Evolutionary conservation across 108 stramenopile species (phyloP).

Genomic region (Cylindrotheca fusiformis): DNA sequence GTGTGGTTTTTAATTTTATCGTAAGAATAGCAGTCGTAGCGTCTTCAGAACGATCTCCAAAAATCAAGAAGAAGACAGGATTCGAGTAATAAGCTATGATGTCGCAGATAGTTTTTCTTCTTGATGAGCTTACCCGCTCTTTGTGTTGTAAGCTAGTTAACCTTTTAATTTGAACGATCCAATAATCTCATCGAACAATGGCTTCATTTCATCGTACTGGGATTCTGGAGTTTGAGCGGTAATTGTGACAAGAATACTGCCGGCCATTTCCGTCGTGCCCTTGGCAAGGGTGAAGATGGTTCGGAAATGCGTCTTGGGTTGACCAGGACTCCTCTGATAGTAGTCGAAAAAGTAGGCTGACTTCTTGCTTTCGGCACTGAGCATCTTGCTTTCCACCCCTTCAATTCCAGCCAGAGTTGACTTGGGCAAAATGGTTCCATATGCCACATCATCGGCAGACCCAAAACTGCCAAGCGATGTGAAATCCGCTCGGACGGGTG

Average conservation of each 20-base stretch:
- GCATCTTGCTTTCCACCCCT: slow-evolving; percentile 49
- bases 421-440: slow-evolving; percentile 82
- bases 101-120: no score
- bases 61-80: no score
- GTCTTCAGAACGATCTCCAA: no score
- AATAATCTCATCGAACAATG: slow-evolving; percentile 62
- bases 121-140: neutral
- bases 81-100: no score
- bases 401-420: slow-evolving; percentile 50
- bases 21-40: no score
- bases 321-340: slow-evolving; percentile 21
- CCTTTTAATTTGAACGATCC: slow-evolving; percentile 63
- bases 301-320: slow-evolving; percentile 58
- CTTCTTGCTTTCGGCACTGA: slow-evolving; percentile 58
- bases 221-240: slow-evolving; percentile 70
- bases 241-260: slow-evolving; percentile 69
- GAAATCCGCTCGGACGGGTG: slow-evolving; percentile 81
- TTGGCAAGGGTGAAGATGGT: slow-evolving; percentile 65
- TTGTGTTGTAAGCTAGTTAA: slow-evolving; percentile 7
- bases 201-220: slow-evolving; percentile 45
- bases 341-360: slow-evolving; percentile 73
- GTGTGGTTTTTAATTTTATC: no score
- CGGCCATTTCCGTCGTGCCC: slow-evolving; percentile 54
- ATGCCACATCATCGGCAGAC: slow-evolving; percentile 56
- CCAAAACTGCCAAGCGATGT: slow-evolving; percentile 73